Conservation (phyloP, 2,329 filamentous ascomycete species). For the Colletotrichum sublineola region DNA sequence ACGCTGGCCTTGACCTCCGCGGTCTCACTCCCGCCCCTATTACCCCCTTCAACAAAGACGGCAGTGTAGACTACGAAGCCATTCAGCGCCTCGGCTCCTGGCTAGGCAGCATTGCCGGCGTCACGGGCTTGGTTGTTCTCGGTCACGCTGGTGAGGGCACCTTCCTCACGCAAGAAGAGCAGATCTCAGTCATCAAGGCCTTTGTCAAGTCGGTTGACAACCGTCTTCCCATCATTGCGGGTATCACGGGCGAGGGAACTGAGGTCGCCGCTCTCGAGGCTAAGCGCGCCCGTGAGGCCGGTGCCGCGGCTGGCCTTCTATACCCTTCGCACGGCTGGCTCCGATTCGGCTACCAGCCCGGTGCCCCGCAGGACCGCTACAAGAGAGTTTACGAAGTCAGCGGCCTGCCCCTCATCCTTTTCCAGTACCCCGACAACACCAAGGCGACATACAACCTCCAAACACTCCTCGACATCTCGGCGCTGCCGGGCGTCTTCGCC, state of each 20-base stretch:
- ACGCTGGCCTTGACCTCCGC: constrained; percentile 57
- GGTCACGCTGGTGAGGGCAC: constrained; percentile 68
- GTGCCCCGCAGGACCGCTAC: constrained; percentile 66
- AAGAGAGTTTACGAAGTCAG: constrained; percentile 63
- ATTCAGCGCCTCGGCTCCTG: constrained; percentile 66
- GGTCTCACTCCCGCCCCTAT: constrained; percentile 65
- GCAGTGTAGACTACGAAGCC: constrained; percentile 63
- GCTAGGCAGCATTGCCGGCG: constrained; percentile 64
- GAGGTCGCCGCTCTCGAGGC: constrained; percentile 66
- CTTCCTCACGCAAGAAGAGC: constrained; percentile 64
- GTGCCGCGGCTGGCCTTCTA: constrained; percentile 63
- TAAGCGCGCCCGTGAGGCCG: constrained; percentile 63
- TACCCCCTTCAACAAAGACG: constrained; percentile 63
- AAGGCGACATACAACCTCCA: constrained; percentile 66
- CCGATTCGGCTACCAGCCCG: constrained; percentile 66
- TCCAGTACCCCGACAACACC: constrained; percentile 67
- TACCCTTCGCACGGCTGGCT: constrained; percentile 68
- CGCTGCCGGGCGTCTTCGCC: constrained; percentile 65
- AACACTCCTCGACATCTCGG: constrained; percentile 66
- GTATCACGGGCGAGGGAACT: constrained; percentile 66
- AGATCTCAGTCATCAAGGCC: constrained; percentile 63
- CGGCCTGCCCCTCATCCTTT: constrained; percentile 63
- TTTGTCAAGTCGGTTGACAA: constrained; percentile 65
- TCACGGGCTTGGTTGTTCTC: constrained; percentile 66
- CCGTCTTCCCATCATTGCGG: constrained; percentile 65